Evolutionary conservation across 75 land plant species (phyloP).

Genomic region (Pinus tabuliformis): DNA sequence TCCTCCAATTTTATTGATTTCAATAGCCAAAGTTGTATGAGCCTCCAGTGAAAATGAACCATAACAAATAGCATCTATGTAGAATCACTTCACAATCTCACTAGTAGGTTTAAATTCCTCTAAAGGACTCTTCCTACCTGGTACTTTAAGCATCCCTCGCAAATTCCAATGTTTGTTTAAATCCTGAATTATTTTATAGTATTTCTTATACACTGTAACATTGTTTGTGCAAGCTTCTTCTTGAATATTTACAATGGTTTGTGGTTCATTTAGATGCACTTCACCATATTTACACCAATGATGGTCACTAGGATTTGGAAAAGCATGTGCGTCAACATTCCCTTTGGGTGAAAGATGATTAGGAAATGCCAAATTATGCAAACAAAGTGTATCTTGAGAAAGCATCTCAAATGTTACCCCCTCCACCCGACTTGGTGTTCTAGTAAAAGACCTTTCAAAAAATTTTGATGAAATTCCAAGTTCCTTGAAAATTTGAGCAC

Average conservation of each 20-base stretch:
- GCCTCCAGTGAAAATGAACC: constrained; percentile 97
- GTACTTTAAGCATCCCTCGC: constrained; percentile 79
- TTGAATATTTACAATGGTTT: constrained; percentile 89
- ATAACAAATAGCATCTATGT: constrained; percentile 99
- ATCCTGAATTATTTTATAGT: constrained; percentile 77
- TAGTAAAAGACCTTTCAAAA: no score
- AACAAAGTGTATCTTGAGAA: constrained; percentile 69
- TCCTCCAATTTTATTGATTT: no score
- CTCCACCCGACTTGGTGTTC: constrained; percentile 97
- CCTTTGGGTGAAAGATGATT: constrained; percentile 69
- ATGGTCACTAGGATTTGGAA: constrained; percentile 96
- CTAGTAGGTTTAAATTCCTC: constrained; percentile 98
- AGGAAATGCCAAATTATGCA: constrained; percentile 93
- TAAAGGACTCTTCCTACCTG: constrained; percentile 45
- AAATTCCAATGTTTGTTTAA: constrained; percentile 83
- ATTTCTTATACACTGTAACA: constrained; percentile 87
- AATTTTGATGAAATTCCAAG: constrained; percentile 91
- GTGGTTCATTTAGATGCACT: constrained; percentile 93
- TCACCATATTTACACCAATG: constrained; percentile 98
- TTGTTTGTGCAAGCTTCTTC: constrained; percentile 92
- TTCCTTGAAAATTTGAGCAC: constrained; percentile 99
- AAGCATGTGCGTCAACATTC: constrained; percentile 83
- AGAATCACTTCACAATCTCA: constrained; percentile 96
- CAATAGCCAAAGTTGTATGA: no score
- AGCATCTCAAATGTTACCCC: constrained; percentile 99